Evolutionary conservation across 768 basidiomycete species (phyloP).

Genomic region (Rhodotorula taiwanensis): DNA sequence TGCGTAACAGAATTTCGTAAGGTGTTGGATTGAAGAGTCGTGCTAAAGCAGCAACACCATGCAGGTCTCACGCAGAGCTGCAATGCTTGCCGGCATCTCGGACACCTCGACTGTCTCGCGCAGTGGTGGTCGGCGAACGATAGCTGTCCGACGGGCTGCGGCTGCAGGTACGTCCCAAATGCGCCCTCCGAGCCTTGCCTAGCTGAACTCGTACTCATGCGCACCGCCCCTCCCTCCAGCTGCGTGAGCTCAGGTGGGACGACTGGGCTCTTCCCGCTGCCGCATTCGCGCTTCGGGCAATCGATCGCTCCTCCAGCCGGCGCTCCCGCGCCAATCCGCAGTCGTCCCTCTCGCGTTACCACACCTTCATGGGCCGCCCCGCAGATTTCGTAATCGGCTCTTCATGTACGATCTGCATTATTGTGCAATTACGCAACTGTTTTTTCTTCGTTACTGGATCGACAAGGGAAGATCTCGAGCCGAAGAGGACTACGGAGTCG

Average conservation of each 20-base stretch:
- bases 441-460: no score
- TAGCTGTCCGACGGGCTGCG: slow-evolving; percentile 28
- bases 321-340: no score
- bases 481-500: no score
- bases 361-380: no score
- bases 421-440: no score
- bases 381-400: no score
- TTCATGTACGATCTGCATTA: no score
- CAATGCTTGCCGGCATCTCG: slow-evolving; percentile 25
- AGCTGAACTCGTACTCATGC: no score
- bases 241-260: slow-evolving; percentile 20
- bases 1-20: not conserved
- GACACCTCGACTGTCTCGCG: slow-evolving; percentile 29
- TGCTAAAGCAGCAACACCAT: not conserved
- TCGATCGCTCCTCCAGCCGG: not conserved
- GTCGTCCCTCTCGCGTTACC: no score
- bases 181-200: not conserved
- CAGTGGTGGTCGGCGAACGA: slow-evolving; percentile 16
- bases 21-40: no score
- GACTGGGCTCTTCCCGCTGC: slow-evolving; percentile 16
- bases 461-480: no score
- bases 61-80: slow-evolving; percentile 29
- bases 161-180: slow-evolving; percentile 23
- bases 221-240: not conserved
- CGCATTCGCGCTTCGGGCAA: not conserved